phyloP scores from a whole-genome alignment of 345 rosid species.

The Alliaria petiolata region DNA sequence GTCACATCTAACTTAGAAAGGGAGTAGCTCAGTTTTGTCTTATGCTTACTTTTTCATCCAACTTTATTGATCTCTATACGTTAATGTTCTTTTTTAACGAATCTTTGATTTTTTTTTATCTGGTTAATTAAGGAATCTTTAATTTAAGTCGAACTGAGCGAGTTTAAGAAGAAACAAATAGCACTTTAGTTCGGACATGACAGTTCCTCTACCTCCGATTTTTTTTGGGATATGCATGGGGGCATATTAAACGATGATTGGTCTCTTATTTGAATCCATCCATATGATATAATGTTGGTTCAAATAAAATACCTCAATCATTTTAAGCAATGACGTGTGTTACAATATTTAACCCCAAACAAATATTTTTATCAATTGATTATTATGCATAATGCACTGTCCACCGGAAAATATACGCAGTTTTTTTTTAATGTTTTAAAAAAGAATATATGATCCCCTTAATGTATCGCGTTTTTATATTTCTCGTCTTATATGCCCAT shows the following conservation, averaged over 20 bases:
- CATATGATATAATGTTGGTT: too few relatives aligned
- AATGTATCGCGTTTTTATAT: neutral
- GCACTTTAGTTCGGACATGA: neutral
- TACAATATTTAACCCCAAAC: neutral
- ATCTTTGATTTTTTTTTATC: neutral
- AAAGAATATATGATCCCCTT: neutral
- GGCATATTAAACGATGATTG: neutral
- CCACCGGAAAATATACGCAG: neutral
- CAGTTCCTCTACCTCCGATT: neutral
- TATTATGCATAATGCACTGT: neutral
- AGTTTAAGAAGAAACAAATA: neutral
- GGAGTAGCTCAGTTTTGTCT: slow-evolving; percentile 12
- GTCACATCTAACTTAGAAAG: neutral
- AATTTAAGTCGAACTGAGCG: neutral
- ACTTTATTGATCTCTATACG: neutral
- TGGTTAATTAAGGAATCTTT: too few relatives aligned
- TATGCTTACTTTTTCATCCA: neutral
- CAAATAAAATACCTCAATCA: neutral
- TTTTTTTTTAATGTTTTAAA: neutral
- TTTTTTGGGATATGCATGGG: neutral
- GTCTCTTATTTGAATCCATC: too few relatives aligned
- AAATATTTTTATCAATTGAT: neutral
- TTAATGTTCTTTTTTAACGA: neutral
- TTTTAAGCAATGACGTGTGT: neutral
- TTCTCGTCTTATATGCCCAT: neutral